These are phyloP conservation scores for Boletus rufocinnamomeus DNA, from an alignment of 768 basidiomycete genomes.

Conservation along the genomic window DNA sequence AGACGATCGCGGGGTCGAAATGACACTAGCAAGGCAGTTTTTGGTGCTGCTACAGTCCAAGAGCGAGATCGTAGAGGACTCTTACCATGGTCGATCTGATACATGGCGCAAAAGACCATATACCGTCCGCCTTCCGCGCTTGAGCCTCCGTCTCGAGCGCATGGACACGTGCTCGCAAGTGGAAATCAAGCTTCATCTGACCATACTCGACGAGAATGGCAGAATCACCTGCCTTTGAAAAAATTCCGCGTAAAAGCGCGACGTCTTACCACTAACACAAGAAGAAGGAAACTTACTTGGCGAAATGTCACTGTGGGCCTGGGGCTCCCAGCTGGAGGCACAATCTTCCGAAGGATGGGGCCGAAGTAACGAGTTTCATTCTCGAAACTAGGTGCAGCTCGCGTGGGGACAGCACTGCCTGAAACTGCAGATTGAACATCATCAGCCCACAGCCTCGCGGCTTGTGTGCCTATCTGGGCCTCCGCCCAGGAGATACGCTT, in stretches of 20 bases:
- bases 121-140: constrained; percentile 34
- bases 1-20: constrained; percentile 46
- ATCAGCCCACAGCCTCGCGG: constrained; percentile 35
- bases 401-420: neutral
- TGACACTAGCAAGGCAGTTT: constrained; percentile 40
- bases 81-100: constrained; percentile 61
- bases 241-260: neutral
- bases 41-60: neutral
- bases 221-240: constrained; percentile 58
- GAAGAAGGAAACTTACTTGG: constrained; percentile 42
- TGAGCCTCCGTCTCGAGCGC: constrained; percentile 48
- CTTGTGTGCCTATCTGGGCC: constrained; percentile 34
- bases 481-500: constrained; percentile 47
- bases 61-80: neutral
- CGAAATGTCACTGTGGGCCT: constrained; percentile 48
- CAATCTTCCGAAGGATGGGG: constrained; percentile 17
- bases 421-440: constrained; percentile 17
- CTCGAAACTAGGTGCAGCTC: neutral
- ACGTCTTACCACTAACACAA: neutral
- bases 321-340: constrained; percentile 5
- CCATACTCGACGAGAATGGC: constrained; percentile 68
- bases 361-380: neutral
- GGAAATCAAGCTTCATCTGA: constrained; percentile 51
- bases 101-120: constrained; percentile 49
- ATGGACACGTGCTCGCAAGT: constrained; percentile 58